phyloP scores from a whole-genome alignment of 495 filamentous ascomycete genomes.

The Amniculicola lignicola region DNA sequence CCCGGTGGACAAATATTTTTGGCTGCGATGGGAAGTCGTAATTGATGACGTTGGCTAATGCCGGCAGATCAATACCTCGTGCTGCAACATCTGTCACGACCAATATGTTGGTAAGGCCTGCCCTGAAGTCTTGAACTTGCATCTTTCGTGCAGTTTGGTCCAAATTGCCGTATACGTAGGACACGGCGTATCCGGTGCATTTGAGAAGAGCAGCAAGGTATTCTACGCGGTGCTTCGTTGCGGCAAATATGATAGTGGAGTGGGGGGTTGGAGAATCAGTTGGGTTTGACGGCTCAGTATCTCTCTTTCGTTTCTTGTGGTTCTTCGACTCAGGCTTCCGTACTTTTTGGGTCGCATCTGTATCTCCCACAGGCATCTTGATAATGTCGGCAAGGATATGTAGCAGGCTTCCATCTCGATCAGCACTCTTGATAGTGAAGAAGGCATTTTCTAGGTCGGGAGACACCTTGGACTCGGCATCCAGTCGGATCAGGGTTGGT shows the following conservation, averaged over 20 bases:
- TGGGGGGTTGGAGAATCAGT: slow-evolving; percentile 65
- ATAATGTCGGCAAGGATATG: slow-evolving; percentile 88
- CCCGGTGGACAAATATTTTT: slow-evolving; percentile 94
- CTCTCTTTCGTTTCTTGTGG: slow-evolving; percentile 51
- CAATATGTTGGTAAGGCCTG: slow-evolving; percentile 78
- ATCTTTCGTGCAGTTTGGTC: slow-evolving; percentile 90
- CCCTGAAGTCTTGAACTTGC: slow-evolving; percentile 83
- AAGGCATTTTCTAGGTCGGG: slow-evolving; percentile 91
- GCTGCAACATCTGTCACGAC: slow-evolving; percentile 98
- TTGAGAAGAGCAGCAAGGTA: slow-evolving; percentile 73
- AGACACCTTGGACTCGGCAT: slow-evolving; percentile 92
- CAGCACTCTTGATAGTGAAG: slow-evolving; percentile 84
- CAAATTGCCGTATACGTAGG: slow-evolving; percentile 87
- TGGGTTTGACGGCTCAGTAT: slow-evolving; percentile 44
- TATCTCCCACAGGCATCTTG: slow-evolving; percentile 79
- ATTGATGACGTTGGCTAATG: slow-evolving; percentile 96
- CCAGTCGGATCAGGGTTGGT: slow-evolving; percentile 78
- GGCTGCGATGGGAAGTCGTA: slow-evolving; percentile 97
- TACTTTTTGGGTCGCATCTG: slow-evolving; percentile 49
- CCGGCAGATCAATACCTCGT: slow-evolving; percentile 94
- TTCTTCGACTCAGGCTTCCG: slow-evolving; percentile 37
- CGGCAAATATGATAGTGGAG: slow-evolving; percentile 90
- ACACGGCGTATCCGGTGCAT: slow-evolving; percentile 77
- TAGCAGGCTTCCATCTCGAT: slow-evolving; percentile 89
- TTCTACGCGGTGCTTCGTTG: slow-evolving; percentile 98